phyloP scores from a whole-genome alignment of 768 basidiomycete species.

The Xerocomellus dryophilus region DNA sequence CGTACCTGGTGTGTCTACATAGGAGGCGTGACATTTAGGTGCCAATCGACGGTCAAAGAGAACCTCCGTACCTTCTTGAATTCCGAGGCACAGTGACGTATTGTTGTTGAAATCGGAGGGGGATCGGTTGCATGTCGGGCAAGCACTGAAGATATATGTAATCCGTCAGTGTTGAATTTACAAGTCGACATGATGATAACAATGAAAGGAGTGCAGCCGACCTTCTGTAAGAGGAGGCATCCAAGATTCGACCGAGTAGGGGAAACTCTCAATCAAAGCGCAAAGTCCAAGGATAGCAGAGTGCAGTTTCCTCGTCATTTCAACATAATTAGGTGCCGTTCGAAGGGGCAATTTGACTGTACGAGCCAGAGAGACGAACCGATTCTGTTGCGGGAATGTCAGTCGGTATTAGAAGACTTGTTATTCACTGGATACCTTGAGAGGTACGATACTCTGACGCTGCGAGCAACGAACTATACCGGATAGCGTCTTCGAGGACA shows the following conservation, averaged over 20 bases:
- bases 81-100: conserved; percentile 79
- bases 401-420: not conserved
- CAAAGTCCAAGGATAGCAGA: conserved; percentile 93
- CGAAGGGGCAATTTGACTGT: conserved; percentile 65
- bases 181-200: not conserved
- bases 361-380: conserved; percentile 66
- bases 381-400: conserved; percentile 50
- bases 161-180: not conserved
- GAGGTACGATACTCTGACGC: conserved; percentile 75
- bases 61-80: conserved; percentile 71
- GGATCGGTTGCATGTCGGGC: conserved; percentile 81
- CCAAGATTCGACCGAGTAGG: conserved; percentile 94
- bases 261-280: conserved; percentile 90
- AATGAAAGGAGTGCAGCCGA: conserved; percentile 27
- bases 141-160: conserved; percentile 47
- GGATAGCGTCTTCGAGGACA: conserved; percentile 82
- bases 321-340: conserved; percentile 68
- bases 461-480: conserved; percentile 90
- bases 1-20: conserved; percentile 61
- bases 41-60: conserved; percentile 2
- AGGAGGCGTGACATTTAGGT: conserved; percentile 1
- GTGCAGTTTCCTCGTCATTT: conserved; percentile 70
- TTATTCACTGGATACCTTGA: conserved; percentile 55
- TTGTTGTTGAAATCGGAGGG: conserved; percentile 86
- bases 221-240: conserved; percentile 81